Evolutionary conservation across 1,139 yeast genomes (phyloP).

Genomic region (Saccharomyces hybrid): DNA sequence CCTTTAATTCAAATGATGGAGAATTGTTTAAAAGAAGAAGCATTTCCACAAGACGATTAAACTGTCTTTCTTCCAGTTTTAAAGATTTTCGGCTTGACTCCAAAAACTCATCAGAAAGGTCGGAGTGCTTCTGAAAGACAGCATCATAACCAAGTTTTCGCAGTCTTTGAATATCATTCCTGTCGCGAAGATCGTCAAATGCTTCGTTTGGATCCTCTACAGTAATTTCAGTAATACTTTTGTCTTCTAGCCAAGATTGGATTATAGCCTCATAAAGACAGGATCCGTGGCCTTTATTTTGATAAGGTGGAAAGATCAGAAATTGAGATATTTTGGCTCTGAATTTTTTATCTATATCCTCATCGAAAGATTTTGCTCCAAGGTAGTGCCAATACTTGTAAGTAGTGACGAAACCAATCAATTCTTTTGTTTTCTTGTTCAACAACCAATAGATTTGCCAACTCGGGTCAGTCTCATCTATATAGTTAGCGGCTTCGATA

Average conservation of each 20-base stretch:
- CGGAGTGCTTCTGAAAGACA: slow-evolving; percentile 14
- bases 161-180: slow-evolving; percentile 62
- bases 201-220: slow-evolving; percentile 94
- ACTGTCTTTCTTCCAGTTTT: slow-evolving; percentile 75
- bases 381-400: slow-evolving; percentile 79
- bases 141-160: slow-evolving; percentile 30
- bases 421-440: slow-evolving; percentile 28
- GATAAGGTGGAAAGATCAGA: slow-evolving; percentile 73
- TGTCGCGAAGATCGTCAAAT: slow-evolving; percentile 85
- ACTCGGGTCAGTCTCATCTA: slow-evolving; percentile 62
- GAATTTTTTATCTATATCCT: slow-evolving; percentile 30
- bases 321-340: slow-evolving; percentile 86
- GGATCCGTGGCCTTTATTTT: slow-evolving; percentile 64
- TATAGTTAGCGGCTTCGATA: slow-evolving; percentile 91
- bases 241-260: slow-evolving; percentile 48
- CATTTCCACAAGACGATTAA: slow-evolving; percentile 73
- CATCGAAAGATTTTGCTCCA: slow-evolving; percentile 51
- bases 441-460: slow-evolving; percentile 54
- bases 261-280: slow-evolving; percentile 51
- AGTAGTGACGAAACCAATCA: slow-evolving; percentile 77
- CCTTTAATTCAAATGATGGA: slow-evolving; percentile 41
- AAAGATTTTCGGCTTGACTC: slow-evolving; percentile 31
- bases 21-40: slow-evolving; percentile 42
- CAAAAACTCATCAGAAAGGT: slow-evolving; percentile 37
- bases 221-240: slow-evolving; percentile 60